phyloP scores from a whole-genome alignment of 129 eudicot species.

The Centrapalus pauciflorus region DNA sequence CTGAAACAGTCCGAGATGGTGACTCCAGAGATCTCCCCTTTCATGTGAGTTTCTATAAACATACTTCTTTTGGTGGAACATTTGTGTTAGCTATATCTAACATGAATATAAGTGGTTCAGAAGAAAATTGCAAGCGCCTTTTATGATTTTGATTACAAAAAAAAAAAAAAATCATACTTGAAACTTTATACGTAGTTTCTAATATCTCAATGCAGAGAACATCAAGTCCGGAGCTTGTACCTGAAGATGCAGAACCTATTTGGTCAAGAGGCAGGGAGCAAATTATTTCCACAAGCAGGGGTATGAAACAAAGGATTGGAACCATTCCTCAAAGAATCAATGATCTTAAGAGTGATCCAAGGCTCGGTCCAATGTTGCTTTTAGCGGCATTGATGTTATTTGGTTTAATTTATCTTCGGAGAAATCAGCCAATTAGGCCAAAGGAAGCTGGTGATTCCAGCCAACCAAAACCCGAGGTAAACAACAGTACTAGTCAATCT shows the following conservation, averaged over 20 bases:
- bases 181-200: neutral
- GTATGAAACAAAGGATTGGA: conserved; percentile 39
- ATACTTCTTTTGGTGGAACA: neutral
- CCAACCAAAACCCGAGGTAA: conserved; percentile 37
- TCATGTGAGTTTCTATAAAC: conserved; percentile 49
- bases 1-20: conserved; percentile 68
- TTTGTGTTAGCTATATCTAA: neutral
- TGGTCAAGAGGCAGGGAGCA: conserved; percentile 60
- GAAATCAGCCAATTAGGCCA: conserved; percentile 49
- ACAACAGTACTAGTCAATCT: conserved; percentile 1
- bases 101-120: neutral
- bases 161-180: neutral
- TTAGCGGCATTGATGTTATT: conserved; percentile 75
- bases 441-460: conserved; percentile 23
- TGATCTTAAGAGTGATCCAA: conserved; percentile 60
- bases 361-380: conserved; percentile 84
- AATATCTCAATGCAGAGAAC: conserved; percentile 66
- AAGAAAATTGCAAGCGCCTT: neutral
- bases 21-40: conserved; percentile 79
- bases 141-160: neutral
- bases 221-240: conserved; percentile 73
- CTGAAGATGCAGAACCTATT: conserved; percentile 64
- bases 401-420: conserved; percentile 62
- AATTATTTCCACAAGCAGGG: conserved; percentile 46
- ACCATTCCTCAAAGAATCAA: conserved; percentile 23